Evolutionary conservation across 2,329 filamentous ascomycete genomes (phyloP), one percentile per base, ranked within the genome.

Genomic region (Talaromyces albobiverticillius): DNA sequence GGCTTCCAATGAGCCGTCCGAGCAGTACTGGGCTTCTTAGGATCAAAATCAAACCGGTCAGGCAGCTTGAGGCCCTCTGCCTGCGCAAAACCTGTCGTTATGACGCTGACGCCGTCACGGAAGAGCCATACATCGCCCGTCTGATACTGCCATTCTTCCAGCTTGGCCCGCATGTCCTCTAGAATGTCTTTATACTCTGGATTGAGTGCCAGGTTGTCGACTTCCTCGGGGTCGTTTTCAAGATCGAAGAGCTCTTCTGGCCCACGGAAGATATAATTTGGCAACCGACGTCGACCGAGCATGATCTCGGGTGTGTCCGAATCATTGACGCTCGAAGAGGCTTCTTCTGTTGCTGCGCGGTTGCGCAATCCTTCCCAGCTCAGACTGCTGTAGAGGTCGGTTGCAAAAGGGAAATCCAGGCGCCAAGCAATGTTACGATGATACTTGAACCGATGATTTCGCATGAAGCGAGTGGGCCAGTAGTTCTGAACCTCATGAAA

Each of bases 401-500:
- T 70, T 0, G 75, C 71, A 46, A 80, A 77, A 1, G 77, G 74
- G 55, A 80, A 80, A 53, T 80, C 76, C 0, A 81, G 71, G 2
- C 69, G 65, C 75, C 75, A 79, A 13, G 73, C 72, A 0, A 80
- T 64, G 46, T 80, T 80, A 14, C 78, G 72, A 58, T 80, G 78
- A 58, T 80, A 80, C 60, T 80, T 80, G 68, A 70, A 79, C 4
- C 64, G 62, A 0, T 59, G 61, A 2, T 63, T 70, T n/a, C 77
- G 74, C 32, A 80, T 64, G 57, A 70, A 75, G 11, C 77, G 70
- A 1, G 77, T 81, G 0, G 79, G 77, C 70, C 72, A 81, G 63
- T 79, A 80, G 57, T 79, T 79, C 5, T 70, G 71, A 2, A 76
- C 65, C 55, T 80, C 77, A 53, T 81, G 77, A 60, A 79, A 80